Conservation (phyloP, 2,329 filamentous ascomycete species). For the Trichoderma sp. region DNA sequence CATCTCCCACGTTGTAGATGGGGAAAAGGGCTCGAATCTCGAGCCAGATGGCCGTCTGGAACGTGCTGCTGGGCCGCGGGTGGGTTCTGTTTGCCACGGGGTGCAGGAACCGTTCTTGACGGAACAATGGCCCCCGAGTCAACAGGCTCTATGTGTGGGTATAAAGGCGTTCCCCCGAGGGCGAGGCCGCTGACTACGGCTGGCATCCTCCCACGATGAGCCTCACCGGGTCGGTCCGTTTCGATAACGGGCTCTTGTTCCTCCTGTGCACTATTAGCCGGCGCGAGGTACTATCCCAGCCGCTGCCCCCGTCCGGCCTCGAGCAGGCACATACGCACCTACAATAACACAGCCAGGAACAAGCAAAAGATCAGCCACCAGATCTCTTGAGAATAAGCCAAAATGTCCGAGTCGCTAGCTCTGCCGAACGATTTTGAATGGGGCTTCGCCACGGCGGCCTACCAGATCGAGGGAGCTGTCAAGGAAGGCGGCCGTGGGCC, state of each 20-base stretch:
- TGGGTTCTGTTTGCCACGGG: background rate
- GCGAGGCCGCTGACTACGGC: background rate
- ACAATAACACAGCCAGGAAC: constrained; percentile 4
- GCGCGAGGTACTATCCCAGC: constrained; percentile 17
- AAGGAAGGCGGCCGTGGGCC: constrained; percentile 44
- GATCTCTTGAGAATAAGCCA: background rate
- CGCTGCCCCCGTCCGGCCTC: background rate
- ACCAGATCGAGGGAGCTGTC: constrained; percentile 50
- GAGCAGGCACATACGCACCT: constrained; percentile 9
- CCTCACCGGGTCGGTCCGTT: constrained; percentile 23
- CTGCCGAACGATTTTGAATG: constrained; percentile 43
- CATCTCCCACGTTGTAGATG: background rate
- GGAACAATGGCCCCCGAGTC: constrained; percentile 2
- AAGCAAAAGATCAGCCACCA: constrained; percentile 9
- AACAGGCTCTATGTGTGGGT: constrained; percentile 7
- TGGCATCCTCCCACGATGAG: background rate
- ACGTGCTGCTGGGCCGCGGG: background rate
- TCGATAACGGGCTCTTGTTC: constrained; percentile 13
- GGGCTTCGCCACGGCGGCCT: constrained; percentile 47
- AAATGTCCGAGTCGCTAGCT: constrained; percentile 25
- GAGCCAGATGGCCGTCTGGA: background rate
- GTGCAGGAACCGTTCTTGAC: background rate
- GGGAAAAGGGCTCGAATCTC: background rate
- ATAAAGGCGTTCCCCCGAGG: constrained; percentile 6
- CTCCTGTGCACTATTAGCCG: constrained; percentile 18